phyloP scores from a whole-genome alignment of 164 flowering plant species.

The Macadamia integrifolia region DNA sequence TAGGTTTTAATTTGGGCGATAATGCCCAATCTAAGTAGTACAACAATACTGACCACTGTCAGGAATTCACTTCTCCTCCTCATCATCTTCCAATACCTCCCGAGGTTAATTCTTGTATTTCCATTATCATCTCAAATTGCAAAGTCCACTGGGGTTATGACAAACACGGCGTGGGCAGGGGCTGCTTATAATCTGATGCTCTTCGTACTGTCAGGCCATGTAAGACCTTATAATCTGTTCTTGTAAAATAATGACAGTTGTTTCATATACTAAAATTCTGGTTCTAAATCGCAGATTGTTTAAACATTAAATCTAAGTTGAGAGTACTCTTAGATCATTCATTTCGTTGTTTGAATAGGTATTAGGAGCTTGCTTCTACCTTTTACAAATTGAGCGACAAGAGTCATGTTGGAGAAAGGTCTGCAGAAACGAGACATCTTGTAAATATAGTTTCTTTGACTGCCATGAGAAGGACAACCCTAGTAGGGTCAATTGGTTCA shows the following conservation, averaged over 20 bases:
- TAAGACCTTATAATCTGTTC: slow-evolving; percentile 26
- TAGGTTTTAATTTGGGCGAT: slow-evolving; percentile 70
- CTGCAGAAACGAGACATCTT: slow-evolving; percentile 30
- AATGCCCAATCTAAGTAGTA: slow-evolving; percentile 56
- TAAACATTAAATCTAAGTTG: background rate
- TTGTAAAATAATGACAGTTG: background rate
- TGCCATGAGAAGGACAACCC: slow-evolving; percentile 22
- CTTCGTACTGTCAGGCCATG: slow-evolving; percentile 85
- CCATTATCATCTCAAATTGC: slow-evolving; percentile 63
- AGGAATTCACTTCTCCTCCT: slow-evolving; percentile 46
- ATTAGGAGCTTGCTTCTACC: slow-evolving; percentile 69
- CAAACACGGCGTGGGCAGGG: slow-evolving; percentile 85
- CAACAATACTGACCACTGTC: slow-evolving; percentile 51
- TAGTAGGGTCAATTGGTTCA: slow-evolving; percentile 39
- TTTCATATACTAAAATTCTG: background rate
- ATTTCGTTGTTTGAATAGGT: slow-evolving; percentile 30
- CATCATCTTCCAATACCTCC: slow-evolving; percentile 59
- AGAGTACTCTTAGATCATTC: background rate
- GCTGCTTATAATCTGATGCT: slow-evolving; percentile 82
- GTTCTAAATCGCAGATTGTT: too few relatives aligned
- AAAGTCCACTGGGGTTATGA: slow-evolving; percentile 62
- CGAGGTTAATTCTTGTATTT: slow-evolving; percentile 58
- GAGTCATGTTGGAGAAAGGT: slow-evolving; percentile 57
- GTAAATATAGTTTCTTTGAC: slow-evolving; percentile 34
- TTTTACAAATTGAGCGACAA: slow-evolving; percentile 54